Evolutionary conservation across 768 basidiomycete species (phyloP), one percentile per base, ranked within the genome.

Genomic region (Suillus lakei): DNA sequence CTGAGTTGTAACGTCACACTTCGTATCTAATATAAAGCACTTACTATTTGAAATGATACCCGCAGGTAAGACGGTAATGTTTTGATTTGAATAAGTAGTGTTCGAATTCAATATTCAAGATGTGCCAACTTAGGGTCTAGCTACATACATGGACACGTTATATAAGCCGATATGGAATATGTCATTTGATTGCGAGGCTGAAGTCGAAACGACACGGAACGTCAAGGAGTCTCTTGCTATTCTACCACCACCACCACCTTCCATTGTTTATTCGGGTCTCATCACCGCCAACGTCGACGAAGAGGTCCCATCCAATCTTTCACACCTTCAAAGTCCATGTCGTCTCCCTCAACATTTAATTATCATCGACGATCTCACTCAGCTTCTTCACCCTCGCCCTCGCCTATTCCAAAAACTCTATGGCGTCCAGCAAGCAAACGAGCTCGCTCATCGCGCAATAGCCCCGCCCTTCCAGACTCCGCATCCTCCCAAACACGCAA

Each of bases 301-400:
- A 63, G 53, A 61, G 26, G 5, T 44, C 23, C 18, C 23, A 6
- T 10, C 12, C 48, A n/a, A 62, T 21, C 73, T n/a, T 39, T 26
- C 48, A 3, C 30, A 58, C 56, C 28, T 50, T 63, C 65, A 36
- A 6, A 36, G 66, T 73, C 69, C 61, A 76, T 81, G 80, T 77
- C 79, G 50, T 81, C 80, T 60, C 65, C 75, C 50, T 74, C 74
- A 63, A 67, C 73, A 54, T 68, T 74, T 59, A 77, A 73, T 66
- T 78, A 81, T 69, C 85, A 86, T 61, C 82, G 83, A 44, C 77
- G 87, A 71, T 88, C 88, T 28, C 85, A 84, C 64, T 88, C 88
- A 18, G 73, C 79, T 10, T 76, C 78, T 28, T 81, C 81, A 44
- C 76, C 74, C 61, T 79, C 68, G 5, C 75, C 72, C 56, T 77